Base-by-base conservation (phyloP, 331 rosid genomes). In the Saraca asoca region DNA sequence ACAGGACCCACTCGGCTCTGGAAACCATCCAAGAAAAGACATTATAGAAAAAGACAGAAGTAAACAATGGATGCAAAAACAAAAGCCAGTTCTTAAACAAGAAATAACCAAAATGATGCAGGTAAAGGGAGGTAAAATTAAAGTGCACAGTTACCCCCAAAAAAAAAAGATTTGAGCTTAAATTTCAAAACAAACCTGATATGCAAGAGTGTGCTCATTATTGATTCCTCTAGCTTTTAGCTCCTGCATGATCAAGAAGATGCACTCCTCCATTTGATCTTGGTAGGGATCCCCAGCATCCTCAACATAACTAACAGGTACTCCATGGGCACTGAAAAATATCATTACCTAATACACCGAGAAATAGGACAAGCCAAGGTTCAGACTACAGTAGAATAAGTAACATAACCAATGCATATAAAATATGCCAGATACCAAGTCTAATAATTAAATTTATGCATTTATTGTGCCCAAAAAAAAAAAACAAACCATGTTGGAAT, bases 1-100 rank as follows among this genome's bases (percentile, higher is more conserved):
- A 94, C 96, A 51, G 99, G 99, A 75, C 99, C 99, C 77, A 94
- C 99, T 39, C 99, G 96, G 78, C 99, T 94, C 99, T 94, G 82
- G 70, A 68, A 78, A 62, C 24, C 42, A 64, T 69, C 71, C 73
- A 61, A 69, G 58, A 66, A 72, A 58, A 68, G 33, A 51, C 54
- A 62, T 33, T 68, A 31, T 12, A 37, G n/a, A 14, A 14, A 63
- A 58, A 56, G 20, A n/a, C 69, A 31, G 38, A 29, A 12, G 52
- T 29, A 35, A 67, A 44, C 31, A 51, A 64, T 13, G 18, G 12
- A 68, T n/a, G 41, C 29, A 20, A 62, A 31, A 65, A 52, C 41
- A 44, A 9, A 43, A 43, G 41, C 33, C 58, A 19, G 13, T 0
- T 15, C 16, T 46, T 62, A 68, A 61, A 51, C 44, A 69, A 41